These are phyloP conservation scores for Escovopsis sp. DNA, from an alignment of 2,329 filamentous ascomycete species.

Conservation along the genomic window DNA sequence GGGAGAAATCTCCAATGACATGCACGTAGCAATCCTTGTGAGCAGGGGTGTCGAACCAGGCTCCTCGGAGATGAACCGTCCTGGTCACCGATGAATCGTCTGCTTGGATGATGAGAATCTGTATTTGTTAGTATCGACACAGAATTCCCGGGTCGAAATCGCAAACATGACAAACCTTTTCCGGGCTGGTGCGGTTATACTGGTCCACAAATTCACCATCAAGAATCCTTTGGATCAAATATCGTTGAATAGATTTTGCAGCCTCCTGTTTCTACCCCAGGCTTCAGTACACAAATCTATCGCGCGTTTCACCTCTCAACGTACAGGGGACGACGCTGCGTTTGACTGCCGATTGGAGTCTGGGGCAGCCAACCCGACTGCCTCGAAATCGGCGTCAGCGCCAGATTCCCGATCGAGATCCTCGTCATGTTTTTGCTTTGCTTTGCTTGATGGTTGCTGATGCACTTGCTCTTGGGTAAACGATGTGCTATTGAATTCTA, in stretches of 20 bases:
- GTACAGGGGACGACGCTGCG: conserved; percentile 20
- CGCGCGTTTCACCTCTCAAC: conserved; percentile 13
- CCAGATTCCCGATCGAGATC: conserved; percentile 34
- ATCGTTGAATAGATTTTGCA: conserved; percentile 68
- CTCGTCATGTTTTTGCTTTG: conserved; percentile 11
- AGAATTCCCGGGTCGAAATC: no score
- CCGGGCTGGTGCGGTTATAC: conserved; percentile 41
- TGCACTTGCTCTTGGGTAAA: conserved; percentile 1
- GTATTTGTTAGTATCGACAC: conserved; percentile 2
- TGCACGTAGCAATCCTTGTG: conserved; percentile 67
- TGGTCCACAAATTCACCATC: conserved; percentile 53
- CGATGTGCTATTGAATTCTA: background rate
- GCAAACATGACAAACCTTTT: conserved; percentile 47
- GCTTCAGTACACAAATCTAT: conserved; percentile 41
- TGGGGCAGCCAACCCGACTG: conserved; percentile 57
- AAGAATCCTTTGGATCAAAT: conserved; percentile 62
- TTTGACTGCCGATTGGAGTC: conserved; percentile 36
- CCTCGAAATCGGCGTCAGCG: conserved; percentile 67
- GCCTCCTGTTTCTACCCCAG: conserved; percentile 50
- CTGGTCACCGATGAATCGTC: conserved; percentile 53
- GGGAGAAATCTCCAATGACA: conserved; percentile 64
- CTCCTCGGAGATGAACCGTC: conserved; percentile 63
- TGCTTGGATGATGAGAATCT: conserved; percentile 72
- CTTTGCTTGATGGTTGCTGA: background rate
- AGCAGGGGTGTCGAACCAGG: conserved; percentile 74